A percentile compares a stretch with the other conserved stretches of the same genome.
phyloP scores from a whole-genome alignment of 2,329 filamentous ascomycete genomes.

The Sclerotiophoma versabilis region DNA sequence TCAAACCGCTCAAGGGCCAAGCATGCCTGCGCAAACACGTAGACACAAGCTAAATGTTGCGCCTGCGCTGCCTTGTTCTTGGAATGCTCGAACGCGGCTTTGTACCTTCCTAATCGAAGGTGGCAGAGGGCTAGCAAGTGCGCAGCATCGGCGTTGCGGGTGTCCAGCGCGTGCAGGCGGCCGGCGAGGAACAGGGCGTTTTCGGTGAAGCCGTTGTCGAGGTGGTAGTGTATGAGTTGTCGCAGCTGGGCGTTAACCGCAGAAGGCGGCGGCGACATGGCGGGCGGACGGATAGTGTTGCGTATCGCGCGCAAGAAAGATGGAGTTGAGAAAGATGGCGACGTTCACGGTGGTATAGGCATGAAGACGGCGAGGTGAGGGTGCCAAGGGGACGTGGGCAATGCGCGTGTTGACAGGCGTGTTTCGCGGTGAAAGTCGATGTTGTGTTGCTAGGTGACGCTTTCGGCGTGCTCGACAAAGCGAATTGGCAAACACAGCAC shows the following conservation, averaged over 20 bases:
- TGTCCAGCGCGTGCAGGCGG: conserved; percentile 83
- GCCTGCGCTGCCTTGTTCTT: conserved; percentile 74
- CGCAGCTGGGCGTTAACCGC: conserved; percentile 67
- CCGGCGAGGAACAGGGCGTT: conserved; percentile 95
- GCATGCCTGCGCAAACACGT: conserved; percentile 90
- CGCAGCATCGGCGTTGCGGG: conserved; percentile 77
- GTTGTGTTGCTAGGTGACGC: conserved; percentile 47
- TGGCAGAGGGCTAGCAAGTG: conserved; percentile 88
- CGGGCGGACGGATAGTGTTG: conserved; percentile 22
- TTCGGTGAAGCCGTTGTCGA: conserved; percentile 88
- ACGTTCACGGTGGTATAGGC: conserved; percentile 25
- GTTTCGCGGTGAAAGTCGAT: conserved; percentile 28
- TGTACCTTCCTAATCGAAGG: conserved; percentile 79
- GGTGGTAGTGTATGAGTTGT: conserved; percentile 72
- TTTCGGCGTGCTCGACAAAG: conserved; percentile 47
- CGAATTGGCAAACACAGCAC: conserved; percentile 47
- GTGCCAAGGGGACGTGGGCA: conserved; percentile 1
- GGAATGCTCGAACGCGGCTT: conserved; percentile 84
- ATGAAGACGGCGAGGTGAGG: conserved; percentile 34
- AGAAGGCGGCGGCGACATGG: conserved; percentile 65
- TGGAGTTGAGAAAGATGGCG: conserved; percentile 13
- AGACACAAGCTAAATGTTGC: conserved; percentile 83
- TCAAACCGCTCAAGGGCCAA: conserved; percentile 78
- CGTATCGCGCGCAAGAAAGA: conserved; percentile 11
- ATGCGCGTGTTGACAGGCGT: conserved; percentile 16